Evolutionary conservation across 2,329 filamentous ascomycete genomes (phyloP), one percentile per base, ranked within the genome.

Genomic region (Cladobotryum mycophilum): DNA sequence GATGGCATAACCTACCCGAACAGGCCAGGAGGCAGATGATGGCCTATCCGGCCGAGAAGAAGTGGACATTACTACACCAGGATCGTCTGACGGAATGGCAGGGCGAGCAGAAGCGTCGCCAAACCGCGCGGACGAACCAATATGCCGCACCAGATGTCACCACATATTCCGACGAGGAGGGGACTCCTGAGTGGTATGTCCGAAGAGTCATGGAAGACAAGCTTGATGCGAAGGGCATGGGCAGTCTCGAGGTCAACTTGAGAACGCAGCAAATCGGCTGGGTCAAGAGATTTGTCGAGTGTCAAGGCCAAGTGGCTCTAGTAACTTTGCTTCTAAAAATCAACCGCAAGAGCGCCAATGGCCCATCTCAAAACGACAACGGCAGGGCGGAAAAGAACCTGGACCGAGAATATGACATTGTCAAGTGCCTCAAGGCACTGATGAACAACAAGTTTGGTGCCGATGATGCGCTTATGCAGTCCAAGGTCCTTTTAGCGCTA

Each of bases 391-490:
- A 95, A 60, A 89, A 87, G 67, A 88, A 92, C 63, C 76, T 93
- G 45, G 91, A 96, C 64, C 83, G 87, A 59, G 91, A 96, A 71
- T 97, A 97, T 66, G 93, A 97, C 65, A 96, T 99, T 56, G 83
- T 96, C 65, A 99, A 99, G 72, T 97, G 93, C 72, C 72, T 99
- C 52, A 97, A 97, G 74, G 90, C 91, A 33, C 72, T 97, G 52
- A 95, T 97, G 87, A 99, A 99, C 81, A 99, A 96, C 80, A 96
- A 96, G 67, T 97, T 95, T 67, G 93, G 93, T 55, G 93, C 93
- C 55, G 93, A 99, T 66, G 91, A 99, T 77, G 93, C 93, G 15
- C 76, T 99, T 51, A 77, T 82, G 54, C 91, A 97, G 65, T 88
- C 93, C 64, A 89, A 92, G 64, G 88, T 97, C 56, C 85, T 96